These are phyloP conservation scores for Rhizopogon rudus DNA, from an alignment of 768 basidiomycete genomes.

Conservation along the genomic window DNA sequence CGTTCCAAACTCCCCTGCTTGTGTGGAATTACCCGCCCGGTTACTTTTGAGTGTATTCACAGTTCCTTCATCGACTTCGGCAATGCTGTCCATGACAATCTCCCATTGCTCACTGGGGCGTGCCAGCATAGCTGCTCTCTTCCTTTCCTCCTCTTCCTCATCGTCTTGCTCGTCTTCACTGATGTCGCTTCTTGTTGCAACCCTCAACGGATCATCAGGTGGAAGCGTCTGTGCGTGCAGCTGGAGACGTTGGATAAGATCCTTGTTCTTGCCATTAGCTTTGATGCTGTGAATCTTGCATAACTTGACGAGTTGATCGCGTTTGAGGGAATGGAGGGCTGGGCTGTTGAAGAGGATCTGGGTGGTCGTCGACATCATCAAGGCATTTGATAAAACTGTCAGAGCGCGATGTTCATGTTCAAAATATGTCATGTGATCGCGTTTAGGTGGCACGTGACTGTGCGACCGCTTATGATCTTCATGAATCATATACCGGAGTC, in stretches of 20 bases:
- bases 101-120: constrained; percentile 83
- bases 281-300: constrained; percentile 83
- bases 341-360: constrained; percentile 84
- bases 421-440: constrained; percentile 4
- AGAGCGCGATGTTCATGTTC: background rate
- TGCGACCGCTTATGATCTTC: too few species aligned
- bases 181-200: constrained; percentile 49
- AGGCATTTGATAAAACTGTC: background rate
- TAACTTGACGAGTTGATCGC: constrained; percentile 78
- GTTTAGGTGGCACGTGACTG: background rate
- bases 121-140: constrained; percentile 24
- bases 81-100: constrained; percentile 78
- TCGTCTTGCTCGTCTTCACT: constrained; percentile 29
- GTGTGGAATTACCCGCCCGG: constrained; percentile 37
- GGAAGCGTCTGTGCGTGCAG: constrained; percentile 63
- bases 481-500: too few species aligned
- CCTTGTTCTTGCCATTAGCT: constrained; percentile 73
- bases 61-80: constrained; percentile 54
- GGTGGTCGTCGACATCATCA: constrained; percentile 61
- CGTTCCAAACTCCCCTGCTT: constrained; percentile 70
- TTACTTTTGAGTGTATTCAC: constrained; percentile 27
- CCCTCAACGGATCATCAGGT: constrained; percentile 47
- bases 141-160: constrained; percentile 8
- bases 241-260: constrained; percentile 66
- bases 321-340: constrained; percentile 76